phyloP scores from a whole-genome alignment of 306 rosid genomes.

The Purshia tridentata region DNA sequence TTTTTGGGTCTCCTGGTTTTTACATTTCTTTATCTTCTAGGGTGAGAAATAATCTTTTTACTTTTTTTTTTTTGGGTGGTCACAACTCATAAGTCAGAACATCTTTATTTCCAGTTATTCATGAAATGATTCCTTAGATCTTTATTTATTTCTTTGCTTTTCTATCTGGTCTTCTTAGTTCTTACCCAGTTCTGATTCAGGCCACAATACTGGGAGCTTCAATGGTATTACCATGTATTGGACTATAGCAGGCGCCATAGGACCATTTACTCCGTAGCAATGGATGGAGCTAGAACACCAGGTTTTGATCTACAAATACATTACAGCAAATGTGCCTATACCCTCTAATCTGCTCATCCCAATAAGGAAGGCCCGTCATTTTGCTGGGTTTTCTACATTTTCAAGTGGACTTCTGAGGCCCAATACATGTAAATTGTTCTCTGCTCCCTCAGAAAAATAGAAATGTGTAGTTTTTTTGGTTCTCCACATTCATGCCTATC shows the following conservation, averaged over 20 bases:
- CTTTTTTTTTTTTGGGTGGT: not conserved
- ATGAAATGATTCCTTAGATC: too few relatives aligned
- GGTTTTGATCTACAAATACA: slow-evolving; percentile 95
- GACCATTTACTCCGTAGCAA: slow-evolving; percentile 83
- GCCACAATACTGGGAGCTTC: too few relatives aligned
- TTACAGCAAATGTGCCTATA: slow-evolving; percentile 69
- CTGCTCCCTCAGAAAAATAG: not conserved
- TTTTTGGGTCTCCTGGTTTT: slow-evolving; percentile 17
- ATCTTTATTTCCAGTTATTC: too few relatives aligned
- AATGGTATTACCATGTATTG: slow-evolving; percentile 52
- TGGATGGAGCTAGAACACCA: slow-evolving; percentile 98
- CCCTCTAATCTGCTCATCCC: slow-evolving; percentile 85
- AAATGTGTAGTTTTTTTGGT: not conserved
- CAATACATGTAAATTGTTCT: slow-evolving; percentile 48
- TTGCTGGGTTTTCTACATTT: slow-evolving; percentile 57
- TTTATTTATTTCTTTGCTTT: too few relatives aligned
- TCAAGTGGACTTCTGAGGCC: slow-evolving; percentile 62
- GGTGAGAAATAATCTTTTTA: slow-evolving; percentile 1
- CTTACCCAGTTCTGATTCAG: too few relatives aligned
- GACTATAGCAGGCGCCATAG: slow-evolving; percentile 40
- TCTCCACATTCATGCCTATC: not conserved
- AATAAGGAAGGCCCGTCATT: slow-evolving; percentile 71
- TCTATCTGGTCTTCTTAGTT: too few relatives aligned
- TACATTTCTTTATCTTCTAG: not conserved
- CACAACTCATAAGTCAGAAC: too few relatives aligned